Percentiles rank a stretch among this genome's conserved stretches.
phyloP scores from a whole-genome alignment of 2,329 filamentous ascomycete genomes.

The Basipetospora sp. region DNA sequence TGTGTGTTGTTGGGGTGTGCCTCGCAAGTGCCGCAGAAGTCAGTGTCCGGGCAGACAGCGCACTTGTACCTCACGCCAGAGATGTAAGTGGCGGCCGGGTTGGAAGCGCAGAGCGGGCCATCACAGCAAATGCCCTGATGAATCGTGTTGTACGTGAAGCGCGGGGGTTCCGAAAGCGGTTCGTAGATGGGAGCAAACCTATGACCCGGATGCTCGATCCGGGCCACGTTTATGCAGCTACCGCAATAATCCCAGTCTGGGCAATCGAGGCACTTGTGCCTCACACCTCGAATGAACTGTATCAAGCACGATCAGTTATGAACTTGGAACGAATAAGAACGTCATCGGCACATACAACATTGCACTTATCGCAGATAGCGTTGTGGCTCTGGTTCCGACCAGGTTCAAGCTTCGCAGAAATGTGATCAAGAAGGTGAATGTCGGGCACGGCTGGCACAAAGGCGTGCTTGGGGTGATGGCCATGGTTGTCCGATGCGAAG shows the following conservation, averaged over 20 bases:
- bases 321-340: too few relatives aligned
- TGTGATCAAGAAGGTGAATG: slow-evolving; percentile 43
- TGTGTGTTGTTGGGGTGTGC: slow-evolving; percentile 70
- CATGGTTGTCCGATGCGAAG: slow-evolving; percentile 62
- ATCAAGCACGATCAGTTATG: too few relatives aligned
- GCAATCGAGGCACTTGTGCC: slow-evolving; percentile 92
- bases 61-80: slow-evolving; percentile 89
- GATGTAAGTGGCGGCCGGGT: slow-evolving; percentile 50
- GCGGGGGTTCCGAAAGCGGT: slow-evolving; percentile 29
- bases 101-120: slow-evolving; percentile 62
- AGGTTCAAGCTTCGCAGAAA: slow-evolving; percentile 55
- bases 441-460: slow-evolving; percentile 57
- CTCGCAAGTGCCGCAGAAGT: slow-evolving; percentile 92
- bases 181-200: slow-evolving; percentile 82
- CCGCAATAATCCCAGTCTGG: slow-evolving; percentile 95
- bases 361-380: slow-evolving; percentile 88
- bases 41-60: slow-evolving; percentile 82
- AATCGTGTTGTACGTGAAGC: slow-evolving; percentile 26
- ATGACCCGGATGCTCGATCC: slow-evolving; percentile 61
- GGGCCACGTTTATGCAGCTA: slow-evolving; percentile 53
- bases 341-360: slow-evolving; percentile 26
- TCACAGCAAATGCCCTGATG: slow-evolving; percentile 90
- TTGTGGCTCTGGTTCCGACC: slow-evolving; percentile 72
- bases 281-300: slow-evolving; percentile 57
- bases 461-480: slow-evolving; percentile 76